Conservation (phyloP, 1,284 basidiomycete genomes). For the Schizopora paradoxa region DNA sequence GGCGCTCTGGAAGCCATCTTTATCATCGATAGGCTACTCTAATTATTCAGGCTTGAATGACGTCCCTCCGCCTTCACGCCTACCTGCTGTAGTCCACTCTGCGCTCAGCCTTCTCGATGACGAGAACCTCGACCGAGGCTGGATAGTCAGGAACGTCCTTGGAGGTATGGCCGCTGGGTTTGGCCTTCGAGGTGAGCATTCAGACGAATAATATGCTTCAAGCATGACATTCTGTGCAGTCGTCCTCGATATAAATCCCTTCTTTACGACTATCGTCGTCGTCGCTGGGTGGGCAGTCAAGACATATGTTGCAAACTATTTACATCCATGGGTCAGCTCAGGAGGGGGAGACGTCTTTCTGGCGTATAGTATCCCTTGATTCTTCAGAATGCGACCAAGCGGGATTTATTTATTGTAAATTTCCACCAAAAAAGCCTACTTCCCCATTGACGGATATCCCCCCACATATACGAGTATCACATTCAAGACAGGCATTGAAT, state of each 20-base stretch:
- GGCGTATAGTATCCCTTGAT: constrained; percentile 72
- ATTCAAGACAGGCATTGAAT: no score
- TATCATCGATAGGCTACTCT: constrained; percentile 13
- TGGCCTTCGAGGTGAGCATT: constrained; percentile 48
- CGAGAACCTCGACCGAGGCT: constrained; percentile 70
- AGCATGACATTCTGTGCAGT: constrained; percentile 37
- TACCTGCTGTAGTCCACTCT: constrained; percentile 20
- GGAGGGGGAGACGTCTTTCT: constrained; percentile 58
- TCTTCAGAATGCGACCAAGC: not conserved
- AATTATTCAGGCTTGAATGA: constrained; percentile 5
- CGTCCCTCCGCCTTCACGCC: constrained; percentile 24
- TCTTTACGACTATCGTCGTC: constrained; percentile 75
- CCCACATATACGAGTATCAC: no score
- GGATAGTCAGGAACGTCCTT: constrained; percentile 79
- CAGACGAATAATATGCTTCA: not conserved
- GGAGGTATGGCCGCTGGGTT: constrained; percentile 82
- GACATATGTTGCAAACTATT: constrained; percentile 52
- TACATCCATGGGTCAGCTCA: constrained; percentile 58
- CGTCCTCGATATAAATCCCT: constrained; percentile 68
- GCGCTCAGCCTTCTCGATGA: constrained; percentile 55
- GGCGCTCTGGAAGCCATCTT: constrained; percentile 72
- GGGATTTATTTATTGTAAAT: not conserved
- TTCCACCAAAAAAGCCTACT: no score
- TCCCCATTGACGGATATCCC: no score
- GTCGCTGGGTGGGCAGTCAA: constrained; percentile 74